These are phyloP conservation scores for Alternaria novae-zelandiae DNA, from an alignment of 2,329 filamentous ascomycete species.

Conservation along the genomic window DNA sequence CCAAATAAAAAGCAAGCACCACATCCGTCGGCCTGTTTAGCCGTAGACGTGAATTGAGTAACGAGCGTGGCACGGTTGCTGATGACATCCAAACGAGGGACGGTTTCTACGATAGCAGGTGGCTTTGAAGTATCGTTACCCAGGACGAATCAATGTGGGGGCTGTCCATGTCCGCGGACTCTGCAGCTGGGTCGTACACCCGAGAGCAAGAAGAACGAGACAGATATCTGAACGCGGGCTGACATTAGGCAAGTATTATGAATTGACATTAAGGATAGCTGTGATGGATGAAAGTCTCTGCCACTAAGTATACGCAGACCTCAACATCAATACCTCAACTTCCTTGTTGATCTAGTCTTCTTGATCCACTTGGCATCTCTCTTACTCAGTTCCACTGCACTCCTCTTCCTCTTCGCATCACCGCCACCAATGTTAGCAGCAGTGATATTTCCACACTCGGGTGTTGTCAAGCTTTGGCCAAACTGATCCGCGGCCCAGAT, in stretches of 20 bases:
- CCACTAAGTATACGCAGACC: neutral
- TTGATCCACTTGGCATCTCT: slow-evolving; percentile 44
- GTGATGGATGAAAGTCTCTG: neutral
- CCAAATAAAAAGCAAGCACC: neutral
- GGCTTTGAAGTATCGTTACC: neutral
- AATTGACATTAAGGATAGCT: neutral
- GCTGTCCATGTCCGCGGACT: neutral
- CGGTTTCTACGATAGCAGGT: neutral
- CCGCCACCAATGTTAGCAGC: slow-evolving; percentile 28
- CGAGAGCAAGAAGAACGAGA: neutral
- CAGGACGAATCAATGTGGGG: neutral
- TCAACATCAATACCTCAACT: slow-evolving; percentile 1
- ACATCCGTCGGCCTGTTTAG: neutral
- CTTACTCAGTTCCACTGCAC: slow-evolving; percentile 37
- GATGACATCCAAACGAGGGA: too few species aligned
- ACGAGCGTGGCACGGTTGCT: neutral
- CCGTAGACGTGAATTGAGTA: neutral
- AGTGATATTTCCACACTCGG: slow-evolving; percentile 52
- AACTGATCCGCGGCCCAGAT: slow-evolving; percentile 71
- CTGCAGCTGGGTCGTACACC: neutral
- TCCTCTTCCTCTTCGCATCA: slow-evolving; percentile 34
- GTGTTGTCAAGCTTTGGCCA: slow-evolving; percentile 60
- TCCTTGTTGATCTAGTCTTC: slow-evolving; percentile 19
- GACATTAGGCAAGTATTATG: neutral
- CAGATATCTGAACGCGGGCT: neutral